Evolutionary conservation across 192 early-diverging fungal genomes (phyloP).

Genomic region (Backusella westeae): DNA sequence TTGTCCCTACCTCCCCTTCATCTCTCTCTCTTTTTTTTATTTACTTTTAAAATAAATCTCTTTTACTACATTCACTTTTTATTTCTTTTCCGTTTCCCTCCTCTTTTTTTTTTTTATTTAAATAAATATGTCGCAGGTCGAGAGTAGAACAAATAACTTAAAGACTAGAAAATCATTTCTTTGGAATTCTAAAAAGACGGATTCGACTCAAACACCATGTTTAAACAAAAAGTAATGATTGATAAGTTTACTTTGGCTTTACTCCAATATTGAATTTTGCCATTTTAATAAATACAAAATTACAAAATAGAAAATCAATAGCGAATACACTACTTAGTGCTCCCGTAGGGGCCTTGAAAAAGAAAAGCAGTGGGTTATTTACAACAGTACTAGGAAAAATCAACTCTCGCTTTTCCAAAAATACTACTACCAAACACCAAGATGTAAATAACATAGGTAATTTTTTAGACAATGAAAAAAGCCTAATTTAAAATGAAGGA

Average conservation of each 20-base stretch:
- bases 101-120: neutral
- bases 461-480: neutral
- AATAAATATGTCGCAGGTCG: slow-evolving; percentile 1
- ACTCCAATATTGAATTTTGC: neutral
- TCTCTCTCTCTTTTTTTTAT: neutral
- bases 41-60: neutral
- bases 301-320: neutral
- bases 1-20: neutral
- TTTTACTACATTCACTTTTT: neutral
- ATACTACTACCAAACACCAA: neutral
- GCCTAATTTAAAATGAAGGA: neutral
- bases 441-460: slow-evolving; percentile 1
- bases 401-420: neutral
- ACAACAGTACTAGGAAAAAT: neutral
- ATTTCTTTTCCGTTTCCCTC: neutral
- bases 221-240: neutral
- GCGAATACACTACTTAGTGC: neutral
- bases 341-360: neutral
- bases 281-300: neutral
- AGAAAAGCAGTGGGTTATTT: neutral
- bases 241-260: neutral
- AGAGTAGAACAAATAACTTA: neutral
- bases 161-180: neutral
- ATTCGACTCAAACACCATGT: neutral
- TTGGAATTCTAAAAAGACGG: neutral